A percentile compares a stretch with the other conserved stretches of the same genome.
phyloP scores from a whole-genome alignment of 1,284 basidiomycete species.

The Austroboletus rostrupii region DNA sequence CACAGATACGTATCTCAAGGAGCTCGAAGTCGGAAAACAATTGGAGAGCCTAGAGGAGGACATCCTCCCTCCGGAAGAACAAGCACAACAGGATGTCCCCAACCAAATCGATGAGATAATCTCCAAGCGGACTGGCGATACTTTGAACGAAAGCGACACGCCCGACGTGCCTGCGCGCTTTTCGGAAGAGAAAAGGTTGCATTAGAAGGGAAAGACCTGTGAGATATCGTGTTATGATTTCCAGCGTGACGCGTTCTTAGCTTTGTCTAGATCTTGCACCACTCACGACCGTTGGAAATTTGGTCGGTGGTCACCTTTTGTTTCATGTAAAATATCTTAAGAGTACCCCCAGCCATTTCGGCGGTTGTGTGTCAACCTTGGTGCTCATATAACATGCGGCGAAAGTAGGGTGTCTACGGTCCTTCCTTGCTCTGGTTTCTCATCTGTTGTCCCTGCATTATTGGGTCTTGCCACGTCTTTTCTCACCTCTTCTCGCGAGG shows the following conservation, averaged over 20 bases:
- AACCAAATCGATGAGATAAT: constrained; percentile 29
- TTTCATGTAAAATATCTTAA: not conserved
- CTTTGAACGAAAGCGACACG: constrained; percentile 42
- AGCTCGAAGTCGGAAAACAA: constrained; percentile 45
- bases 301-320: constrained; percentile 48
- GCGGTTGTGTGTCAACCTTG: constrained; percentile 80
- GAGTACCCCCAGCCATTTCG: constrained; percentile 75
- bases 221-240: constrained; percentile 25
- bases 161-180: constrained; percentile 71
- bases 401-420: constrained; percentile 61
- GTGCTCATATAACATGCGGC: constrained; percentile 92
- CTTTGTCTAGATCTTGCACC: constrained; percentile 76
- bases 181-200: constrained; percentile 80
- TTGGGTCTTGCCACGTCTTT: constrained; percentile 84
- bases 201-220: constrained; percentile 90
- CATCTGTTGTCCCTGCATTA: constrained; percentile 23
- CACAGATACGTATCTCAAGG: constrained; percentile 63
- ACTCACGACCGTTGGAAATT: constrained; percentile 92
- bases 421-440: not conserved
- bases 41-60: constrained; percentile 32
- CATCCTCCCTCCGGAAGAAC: constrained; percentile 15
- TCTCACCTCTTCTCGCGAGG: constrained; percentile 78
- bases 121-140: constrained; percentile 30
- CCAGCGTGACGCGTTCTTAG: constrained; percentile 1
- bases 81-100: constrained; percentile 19